Evolutionary conservation across 805 yeast genomes (phyloP).

Genomic region (Sugiyamaella smithiae): DNA sequence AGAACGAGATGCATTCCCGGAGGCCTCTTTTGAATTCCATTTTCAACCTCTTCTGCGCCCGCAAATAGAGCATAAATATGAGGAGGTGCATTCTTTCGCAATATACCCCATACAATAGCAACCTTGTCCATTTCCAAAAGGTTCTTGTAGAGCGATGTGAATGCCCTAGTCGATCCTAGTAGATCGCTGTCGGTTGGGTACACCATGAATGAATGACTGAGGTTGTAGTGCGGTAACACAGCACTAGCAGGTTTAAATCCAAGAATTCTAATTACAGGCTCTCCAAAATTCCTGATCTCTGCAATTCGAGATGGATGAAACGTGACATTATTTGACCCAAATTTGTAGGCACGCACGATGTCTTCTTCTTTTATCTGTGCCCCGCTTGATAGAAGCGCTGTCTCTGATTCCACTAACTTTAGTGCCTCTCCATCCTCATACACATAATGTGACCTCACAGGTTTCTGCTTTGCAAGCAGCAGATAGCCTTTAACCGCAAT

Average conservation of each 20-base stretch:
- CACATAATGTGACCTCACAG: constrained; percentile 49
- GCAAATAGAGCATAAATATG: constrained; percentile 59
- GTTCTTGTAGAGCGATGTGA: constrained; percentile 63
- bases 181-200: constrained; percentile 62
- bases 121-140: constrained; percentile 50
- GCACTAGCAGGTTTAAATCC: constrained; percentile 56
- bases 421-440: constrained; percentile 53
- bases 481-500: constrained; percentile 73
- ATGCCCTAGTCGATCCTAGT: constrained; percentile 62
- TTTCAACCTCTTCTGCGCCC: constrained; percentile 33
- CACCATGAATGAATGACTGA: constrained; percentile 57
- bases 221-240: constrained; percentile 49
- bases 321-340: constrained; percentile 40
- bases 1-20: constrained; percentile 70
- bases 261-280: constrained; percentile 58
- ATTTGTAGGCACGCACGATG: constrained; percentile 39
- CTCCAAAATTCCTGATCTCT: constrained; percentile 35
- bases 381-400: constrained; percentile 44
- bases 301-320: constrained; percentile 39
- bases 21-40: constrained; percentile 41
- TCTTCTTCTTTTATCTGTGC: constrained; percentile 39
- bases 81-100: constrained; percentile 54
- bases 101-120: constrained; percentile 73
- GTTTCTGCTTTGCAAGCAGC: constrained; percentile 53
- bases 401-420: constrained; percentile 49